Base-by-base conservation (phyloP, 805 yeast genomes). In the Wickerhamiella occidentalis region DNA sequence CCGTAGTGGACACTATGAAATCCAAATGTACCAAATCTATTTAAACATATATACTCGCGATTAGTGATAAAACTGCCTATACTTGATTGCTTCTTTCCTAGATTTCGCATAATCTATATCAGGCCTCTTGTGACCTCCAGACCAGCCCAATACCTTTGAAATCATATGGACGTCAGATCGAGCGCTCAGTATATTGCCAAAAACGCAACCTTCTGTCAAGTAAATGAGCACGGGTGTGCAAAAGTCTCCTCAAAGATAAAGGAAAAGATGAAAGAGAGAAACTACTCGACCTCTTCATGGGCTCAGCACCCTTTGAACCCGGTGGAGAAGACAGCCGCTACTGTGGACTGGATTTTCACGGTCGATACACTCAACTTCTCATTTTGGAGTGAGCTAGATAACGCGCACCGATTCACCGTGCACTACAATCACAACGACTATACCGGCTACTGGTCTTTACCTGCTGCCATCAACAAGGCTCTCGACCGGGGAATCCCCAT, bases 371-470 rank as follows among this genome's bases (percentile, higher is more conserved):
- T 70, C 36, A 70, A 70, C 48, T 70, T 70, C 57, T 64, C 70
- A 33, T 70, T 70, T 55, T 70, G 74, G 74, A 64, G 70, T 17
- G 68, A 67, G 35, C 54, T 52, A 3, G 68, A 66, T 44, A 46
- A 41, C 8, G 44, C 47, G 7, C 68, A 66, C 48, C 51, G 71
- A 17, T 70, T 52, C 52, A 52, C 69, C 5, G 68, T 70, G 8
- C 50, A 51, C 11, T 70, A 62, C 54, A 50, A 62, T 2, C 67
- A 62, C 17, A 35, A 52, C 17, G 35, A 22, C 23, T 70, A 67
- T 58, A 70, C 74, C 0, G 74, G 74, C 9, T 70, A 70, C 56
- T 69, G 74, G 74, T 67, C 72, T 46, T 57, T 70, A 21, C 65
- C 62, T 13, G 74, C 74, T 1, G 69, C 70, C 11, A 57, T 70